A percentile compares a stretch with the other conserved stretches of the same genome.
These are phyloP conservation scores for Oryza longistaminata DNA, from an alignment of 176 grass and related monocot genomes.

Conservation along the genomic window DNA sequence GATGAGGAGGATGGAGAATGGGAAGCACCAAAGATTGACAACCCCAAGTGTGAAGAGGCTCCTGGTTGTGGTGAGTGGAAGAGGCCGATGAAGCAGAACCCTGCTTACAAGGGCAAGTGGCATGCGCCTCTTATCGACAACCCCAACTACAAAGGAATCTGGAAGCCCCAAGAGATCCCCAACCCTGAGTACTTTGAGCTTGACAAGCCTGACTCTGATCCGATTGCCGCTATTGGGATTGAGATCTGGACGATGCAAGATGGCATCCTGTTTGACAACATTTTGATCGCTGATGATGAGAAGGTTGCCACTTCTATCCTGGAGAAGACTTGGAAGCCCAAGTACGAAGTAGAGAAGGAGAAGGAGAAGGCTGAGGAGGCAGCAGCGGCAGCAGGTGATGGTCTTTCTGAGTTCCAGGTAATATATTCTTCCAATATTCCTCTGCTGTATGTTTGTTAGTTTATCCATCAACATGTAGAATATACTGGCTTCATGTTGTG, in stretches of 20 bases:
- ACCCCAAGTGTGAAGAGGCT: slow-evolving; percentile 89
- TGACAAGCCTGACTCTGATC: slow-evolving; percentile 72
- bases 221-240: slow-evolving; percentile 84
- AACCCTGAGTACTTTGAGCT: slow-evolving; percentile 98
- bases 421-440: slow-evolving; percentile 12
- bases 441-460: neutral
- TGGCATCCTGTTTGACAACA: slow-evolving; percentile 90
- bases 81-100: slow-evolving; percentile 89
- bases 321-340: slow-evolving; percentile 84
- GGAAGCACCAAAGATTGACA: slow-evolving; percentile 91
- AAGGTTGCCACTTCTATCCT: slow-evolving; percentile 73
- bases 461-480: neutral
- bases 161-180: slow-evolving; percentile 95
- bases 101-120: slow-evolving; percentile 98
- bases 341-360: slow-evolving; percentile 93
- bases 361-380: slow-evolving; percentile 80
- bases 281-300: slow-evolving; percentile 84
- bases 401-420: slow-evolving; percentile 80
- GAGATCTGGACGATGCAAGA: slow-evolving; percentile 99
- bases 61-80: slow-evolving; percentile 99
- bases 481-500: neutral
- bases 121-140: slow-evolving; percentile 89
- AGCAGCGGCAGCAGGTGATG: slow-evolving; percentile 6
- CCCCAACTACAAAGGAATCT: slow-evolving; percentile 93
- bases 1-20: slow-evolving; percentile 98